Evolutionary conservation across 1,139 yeast species (phyloP), one percentile per base, ranked within the genome.

Genomic region (Yamadazyma atmosphaerica): DNA sequence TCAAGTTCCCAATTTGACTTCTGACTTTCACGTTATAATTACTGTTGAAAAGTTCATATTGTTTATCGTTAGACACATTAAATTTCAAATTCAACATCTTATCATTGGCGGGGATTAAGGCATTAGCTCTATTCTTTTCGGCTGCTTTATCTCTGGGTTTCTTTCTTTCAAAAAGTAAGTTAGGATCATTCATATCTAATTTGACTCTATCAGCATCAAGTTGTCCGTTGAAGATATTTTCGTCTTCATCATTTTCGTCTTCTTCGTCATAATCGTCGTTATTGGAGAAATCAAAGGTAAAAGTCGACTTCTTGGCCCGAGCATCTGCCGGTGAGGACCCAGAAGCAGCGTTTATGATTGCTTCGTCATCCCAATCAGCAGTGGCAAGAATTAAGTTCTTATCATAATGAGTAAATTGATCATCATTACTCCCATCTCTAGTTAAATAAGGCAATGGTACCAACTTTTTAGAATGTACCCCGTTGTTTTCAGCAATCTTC

Each of bases 21-120:
- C 99, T 81, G 26, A 92, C 88, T 66, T 88, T 90, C 34, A 95
- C 83, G 56, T 88, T 95, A 58, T 90, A 89, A 51, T 89, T 90
- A 45, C 82, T 86, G 55, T 85, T 86, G 52, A 94, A 69, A 41
- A 84, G 63, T 43, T 87, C 95, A 58, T 94, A 94, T 34, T 85
- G 86, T 32, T 78, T 74, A 60, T 94, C 98, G 60, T 94, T 94
- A 8, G 97, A 89, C 28, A 90, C 74, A 56, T 87, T 86, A 62
- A 86, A 90, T 47, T 79, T 80, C 49, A 65, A 58, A 34, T 68
- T 73, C 27, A 83, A 49, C 24, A 69, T 55, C 42, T 68, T 71
- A 32, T 77, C 83, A 37, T 63, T 70, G 1, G 68, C 58, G 7
- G 87, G 86, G 3, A 77, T 59, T 15, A 64, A 34, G 4, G 77